A percentile compares a stretch with the other conserved stretches of the same genome.
Conservation (phyloP, 148 eudicot species). For the Camellia lanceoleosa region DNA sequence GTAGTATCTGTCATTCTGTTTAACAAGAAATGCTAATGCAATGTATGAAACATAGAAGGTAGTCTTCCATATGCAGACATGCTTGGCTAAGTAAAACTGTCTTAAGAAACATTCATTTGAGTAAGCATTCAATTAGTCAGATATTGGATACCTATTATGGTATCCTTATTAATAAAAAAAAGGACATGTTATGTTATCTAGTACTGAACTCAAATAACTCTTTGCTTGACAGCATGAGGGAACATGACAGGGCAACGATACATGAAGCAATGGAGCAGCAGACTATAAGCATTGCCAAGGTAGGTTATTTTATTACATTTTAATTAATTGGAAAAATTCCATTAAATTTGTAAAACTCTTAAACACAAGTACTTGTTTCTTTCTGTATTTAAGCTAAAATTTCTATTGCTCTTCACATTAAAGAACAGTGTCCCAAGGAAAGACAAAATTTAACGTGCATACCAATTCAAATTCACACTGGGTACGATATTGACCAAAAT, state of each 20-base stretch:
- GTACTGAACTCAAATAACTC: neutral
- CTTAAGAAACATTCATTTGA: neutral
- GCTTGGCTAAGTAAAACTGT: constrained; percentile 2
- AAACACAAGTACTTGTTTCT: neutral
- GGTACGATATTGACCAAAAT: neutral
- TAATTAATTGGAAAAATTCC: neutral
- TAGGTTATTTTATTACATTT: neutral
- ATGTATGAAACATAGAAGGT: neutral
- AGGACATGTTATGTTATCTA: neutral
- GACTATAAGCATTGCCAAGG: constrained; percentile 94
- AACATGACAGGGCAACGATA: constrained; percentile 96
- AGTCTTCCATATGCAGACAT: neutral
- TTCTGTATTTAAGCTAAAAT: neutral
- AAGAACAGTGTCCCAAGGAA: neutral
- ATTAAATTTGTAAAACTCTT: neutral
- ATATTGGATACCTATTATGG: neutral
- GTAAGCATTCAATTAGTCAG: neutral
- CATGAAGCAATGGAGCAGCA: constrained; percentile 99
- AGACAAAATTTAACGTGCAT: neutral
- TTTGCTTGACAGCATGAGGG: constrained; percentile 79
- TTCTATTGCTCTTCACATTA: neutral
- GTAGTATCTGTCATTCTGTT: neutral
- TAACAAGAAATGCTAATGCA: neutral
- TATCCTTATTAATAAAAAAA: neutral
- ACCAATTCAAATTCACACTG: neutral